These are phyloP conservation scores for Hirschfeldia incana DNA, from an alignment of 345 rosid genomes.

Conservation along the genomic window DNA sequence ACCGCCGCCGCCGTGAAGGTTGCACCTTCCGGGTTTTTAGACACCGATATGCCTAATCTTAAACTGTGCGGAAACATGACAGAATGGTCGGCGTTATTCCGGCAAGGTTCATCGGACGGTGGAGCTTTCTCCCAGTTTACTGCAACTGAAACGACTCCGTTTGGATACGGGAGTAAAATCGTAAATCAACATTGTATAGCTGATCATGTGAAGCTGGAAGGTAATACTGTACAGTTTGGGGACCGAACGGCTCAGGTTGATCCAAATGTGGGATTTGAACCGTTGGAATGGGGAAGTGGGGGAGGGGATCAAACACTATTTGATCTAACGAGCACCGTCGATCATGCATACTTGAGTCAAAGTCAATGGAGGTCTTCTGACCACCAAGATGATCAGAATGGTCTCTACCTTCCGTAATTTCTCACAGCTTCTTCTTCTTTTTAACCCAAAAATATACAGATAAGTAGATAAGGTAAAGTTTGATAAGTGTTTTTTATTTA, in stretches of 20 bases:
- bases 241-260: slow-evolving; percentile 55
- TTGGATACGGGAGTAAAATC: slow-evolving; percentile 46
- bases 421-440: slow-evolving; percentile 29
- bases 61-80: slow-evolving; percentile 43
- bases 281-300: slow-evolving; percentile 75
- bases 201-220: slow-evolving; percentile 37
- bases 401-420: slow-evolving; percentile 66
- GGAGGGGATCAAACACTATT: slow-evolving; percentile 63
- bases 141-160: slow-evolving; percentile 31
- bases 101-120: slow-evolving; percentile 54
- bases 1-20: slow-evolving; percentile 36
- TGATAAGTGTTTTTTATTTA: slow-evolving; percentile 13
- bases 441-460: slow-evolving; percentile 18
- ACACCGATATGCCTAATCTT: slow-evolving; percentile 33
- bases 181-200: slow-evolving; percentile 31
- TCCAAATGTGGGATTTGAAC: slow-evolving; percentile 53
- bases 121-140: slow-evolving; percentile 49
- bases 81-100: slow-evolving; percentile 49
- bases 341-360: slow-evolving; percentile 83
- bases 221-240: slow-evolving; percentile 39
- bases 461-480: slow-evolving; percentile 16
- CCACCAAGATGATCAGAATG: slow-evolving; percentile 60
- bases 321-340: slow-evolving; percentile 63
- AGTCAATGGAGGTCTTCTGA: slow-evolving; percentile 58
- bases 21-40: slow-evolving; percentile 50